Evolutionary conservation across 768 basidiomycete species (phyloP), one percentile per base, ranked within the genome.

Genomic region (Cubamyces lactineus): DNA sequence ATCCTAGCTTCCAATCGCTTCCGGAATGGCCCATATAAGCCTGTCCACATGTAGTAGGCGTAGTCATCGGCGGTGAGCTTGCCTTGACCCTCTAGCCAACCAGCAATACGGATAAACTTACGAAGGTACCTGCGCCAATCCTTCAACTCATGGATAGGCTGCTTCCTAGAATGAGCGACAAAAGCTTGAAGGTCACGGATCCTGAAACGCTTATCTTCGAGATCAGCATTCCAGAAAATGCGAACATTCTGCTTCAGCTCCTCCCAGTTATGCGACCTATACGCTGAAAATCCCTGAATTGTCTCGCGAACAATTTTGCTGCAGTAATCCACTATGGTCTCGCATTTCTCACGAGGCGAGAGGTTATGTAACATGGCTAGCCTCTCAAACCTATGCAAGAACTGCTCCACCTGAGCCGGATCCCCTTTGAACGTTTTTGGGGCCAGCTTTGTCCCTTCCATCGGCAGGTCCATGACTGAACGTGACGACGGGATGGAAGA

Each of bases 391-490:
- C 59, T 58, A 1, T 50, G 34, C 16, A 70, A 28, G 60, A 70
- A 70, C 2, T 17, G 46, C 1, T 61, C 41, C 0, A 70, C 62
- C 17, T 68, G 63, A 2, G 67, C 42, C 48, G 64, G 53, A 15
- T 65, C 59, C 0, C 69, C 69, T 43, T 54, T 59, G 53, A 70
- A 69, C 11, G 48, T 64, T 52, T 62, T 66, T 12, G 69, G 69
- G 1, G 67, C 66, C 1, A 57, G 57, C 38, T 61, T 65, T 4
- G 54, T 23, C 43, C 65, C 66, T 21, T 49, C 57, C 40, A 67
- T 28, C 21, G 69, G 69, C 40, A 69, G 51, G 30, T 63, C 57
- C 9, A 50, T 28, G 23, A 39, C 43, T 45, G 43, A 45, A 21
- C 43, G 12, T 11, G 43, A 45, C 2, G 43, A 45, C 43, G n/a